These are phyloP conservation scores for Metroxylon sagu DNA, from an alignment of 176 grass and related monocot species.

Conservation along the genomic window DNA sequence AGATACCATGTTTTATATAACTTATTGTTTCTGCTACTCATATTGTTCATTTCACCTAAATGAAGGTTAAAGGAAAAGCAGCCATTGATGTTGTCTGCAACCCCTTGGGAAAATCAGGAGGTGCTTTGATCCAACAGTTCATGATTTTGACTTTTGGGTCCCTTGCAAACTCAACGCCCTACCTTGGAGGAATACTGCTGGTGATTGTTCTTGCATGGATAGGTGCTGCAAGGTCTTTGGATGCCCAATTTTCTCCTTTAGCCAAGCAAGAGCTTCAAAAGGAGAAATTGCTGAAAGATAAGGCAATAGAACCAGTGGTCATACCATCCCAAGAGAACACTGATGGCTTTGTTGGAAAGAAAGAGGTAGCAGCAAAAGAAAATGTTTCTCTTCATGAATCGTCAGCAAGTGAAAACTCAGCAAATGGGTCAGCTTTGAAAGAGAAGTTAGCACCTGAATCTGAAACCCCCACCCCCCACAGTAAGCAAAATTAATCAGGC, in stretches of 20 bases:
- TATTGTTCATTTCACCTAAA: background rate
- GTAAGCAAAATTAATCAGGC: constrained; percentile 31
- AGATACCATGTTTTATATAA: too few relatives aligned
- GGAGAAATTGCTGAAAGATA: constrained; percentile 52
- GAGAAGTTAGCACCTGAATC: constrained; percentile 33
- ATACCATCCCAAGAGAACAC: constrained; percentile 2
- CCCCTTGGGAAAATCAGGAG: constrained; percentile 91
- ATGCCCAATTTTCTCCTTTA: constrained; percentile 84
- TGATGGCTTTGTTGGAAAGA: background rate
- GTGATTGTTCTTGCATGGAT: constrained; percentile 88
- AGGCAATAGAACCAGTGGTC: constrained; percentile 32
- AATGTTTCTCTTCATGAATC: constrained; percentile 17
- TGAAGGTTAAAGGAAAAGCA: constrained; percentile 90
- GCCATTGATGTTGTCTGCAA: constrained; percentile 99
- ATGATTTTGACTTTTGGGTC: constrained; percentile 97
- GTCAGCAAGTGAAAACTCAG: constrained; percentile 21
- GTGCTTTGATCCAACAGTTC: constrained; percentile 95
- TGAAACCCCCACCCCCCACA: constrained; percentile 37
- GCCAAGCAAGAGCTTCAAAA: constrained; percentile 80
- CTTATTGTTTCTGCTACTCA: too few relatives aligned
- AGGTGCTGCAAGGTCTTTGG: constrained; percentile 67
- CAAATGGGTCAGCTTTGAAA: constrained; percentile 31
- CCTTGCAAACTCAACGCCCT: constrained; percentile 83
- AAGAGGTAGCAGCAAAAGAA: background rate
- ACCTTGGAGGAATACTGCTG: constrained; percentile 91